These are phyloP conservation scores for Calonectria montana DNA, from an alignment of 2,329 filamentous ascomycete species.

Conservation along the genomic window DNA sequence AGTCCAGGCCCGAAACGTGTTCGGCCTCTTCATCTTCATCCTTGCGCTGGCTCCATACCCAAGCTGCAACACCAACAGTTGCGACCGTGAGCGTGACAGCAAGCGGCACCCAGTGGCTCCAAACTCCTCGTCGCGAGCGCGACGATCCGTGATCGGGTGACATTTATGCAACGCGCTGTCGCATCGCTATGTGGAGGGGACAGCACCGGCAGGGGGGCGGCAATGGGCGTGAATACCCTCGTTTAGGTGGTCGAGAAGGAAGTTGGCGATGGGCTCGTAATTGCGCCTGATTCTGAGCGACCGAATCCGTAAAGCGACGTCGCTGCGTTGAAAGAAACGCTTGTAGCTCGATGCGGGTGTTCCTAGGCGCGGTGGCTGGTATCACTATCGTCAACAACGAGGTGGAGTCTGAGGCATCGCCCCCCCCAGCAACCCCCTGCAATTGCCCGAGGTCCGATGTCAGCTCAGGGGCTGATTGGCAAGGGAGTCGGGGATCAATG, in stretches of 20 bases:
- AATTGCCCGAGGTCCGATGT: slow-evolving; percentile 41
- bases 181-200: slow-evolving; percentile 47
- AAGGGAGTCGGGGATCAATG: slow-evolving; percentile 26
- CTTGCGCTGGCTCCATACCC: slow-evolving; percentile 92
- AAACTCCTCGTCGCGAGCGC: slow-evolving; percentile 70
- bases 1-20: slow-evolving; percentile 61
- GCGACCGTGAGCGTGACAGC: slow-evolving; percentile 88
- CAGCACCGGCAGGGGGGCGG: slow-evolving; percentile 34
- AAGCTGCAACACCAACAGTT: slow-evolving; percentile 86
- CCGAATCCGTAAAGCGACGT: slow-evolving; percentile 15
- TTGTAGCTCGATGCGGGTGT: slow-evolving; percentile 38
- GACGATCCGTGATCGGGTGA: slow-evolving; percentile 71
- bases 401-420: slow-evolving; percentile 44
- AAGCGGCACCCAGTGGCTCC: slow-evolving; percentile 91
- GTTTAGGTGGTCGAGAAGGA: slow-evolving; percentile 18
- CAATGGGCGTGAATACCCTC: slow-evolving; percentile 24
- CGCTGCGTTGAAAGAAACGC: slow-evolving; percentile 27
- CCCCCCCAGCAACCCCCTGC: slow-evolving; percentile 43
- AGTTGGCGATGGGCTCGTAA: slow-evolving; percentile 3
- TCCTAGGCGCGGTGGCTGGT: slow-evolving; percentile 45
- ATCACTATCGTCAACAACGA: slow-evolving; percentile 42
- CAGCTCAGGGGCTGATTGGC: slow-evolving; percentile 40
- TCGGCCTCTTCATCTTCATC: slow-evolving; percentile 76
- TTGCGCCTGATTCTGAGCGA: slow-evolving; percentile 20
- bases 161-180: slow-evolving; percentile 58